Base-by-base conservation (phyloP, 208 protist genomes). In the Crithidia fasciculata region DNA sequence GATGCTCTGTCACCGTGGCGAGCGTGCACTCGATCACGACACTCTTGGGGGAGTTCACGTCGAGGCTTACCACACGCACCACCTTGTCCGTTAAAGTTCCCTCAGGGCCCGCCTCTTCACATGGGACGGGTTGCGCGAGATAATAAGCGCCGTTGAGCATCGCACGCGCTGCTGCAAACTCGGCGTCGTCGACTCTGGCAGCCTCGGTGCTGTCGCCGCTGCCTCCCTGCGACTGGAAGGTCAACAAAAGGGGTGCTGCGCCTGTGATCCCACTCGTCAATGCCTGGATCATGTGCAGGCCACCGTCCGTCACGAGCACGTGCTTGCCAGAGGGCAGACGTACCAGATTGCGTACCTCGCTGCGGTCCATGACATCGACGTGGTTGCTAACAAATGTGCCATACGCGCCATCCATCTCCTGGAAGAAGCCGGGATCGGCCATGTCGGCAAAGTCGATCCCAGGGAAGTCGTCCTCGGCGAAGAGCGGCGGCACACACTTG, bases 341-440 rank as follows among this genome's bases (percentile, higher is more conserved):
- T 16, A 97, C 89, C 19, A 97, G 85, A 68, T 89, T 94, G 65
- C 87, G 86, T 60, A 97, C 70, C 81, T 97, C 92, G 60, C 80
- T 86, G 56, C 82, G 83, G 72, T 97, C 90, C 72, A 94, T 88
- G 28, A 94, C 82, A 65, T 96, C 90, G 2, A 97, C 90, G 66
- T 97, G 92, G 61, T 87, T 90, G 72, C 84, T 92, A 45, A 97
- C 74, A 74, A 94, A 92, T 9, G 86, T 94, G 52, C 90, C 92
- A 65, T 94, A 92, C 12, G 88, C 90, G 8, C 86, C 89, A 15
- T 93, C 78, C 74, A 97, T 81, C 13, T 73, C 59, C 28, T 73
- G 47, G 53, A 86, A 88, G 66, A 89, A 90, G 36, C 70, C 65
- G 0, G 87, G 82, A 36, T 50, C 69, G 5, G 77, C 72, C 74